Percentiles rank a stretch among this genome's conserved stretches.
Evolutionary conservation across 208 protist genomes (phyloP).

Genomic region (Trypanosoma platydactyli): DNA sequence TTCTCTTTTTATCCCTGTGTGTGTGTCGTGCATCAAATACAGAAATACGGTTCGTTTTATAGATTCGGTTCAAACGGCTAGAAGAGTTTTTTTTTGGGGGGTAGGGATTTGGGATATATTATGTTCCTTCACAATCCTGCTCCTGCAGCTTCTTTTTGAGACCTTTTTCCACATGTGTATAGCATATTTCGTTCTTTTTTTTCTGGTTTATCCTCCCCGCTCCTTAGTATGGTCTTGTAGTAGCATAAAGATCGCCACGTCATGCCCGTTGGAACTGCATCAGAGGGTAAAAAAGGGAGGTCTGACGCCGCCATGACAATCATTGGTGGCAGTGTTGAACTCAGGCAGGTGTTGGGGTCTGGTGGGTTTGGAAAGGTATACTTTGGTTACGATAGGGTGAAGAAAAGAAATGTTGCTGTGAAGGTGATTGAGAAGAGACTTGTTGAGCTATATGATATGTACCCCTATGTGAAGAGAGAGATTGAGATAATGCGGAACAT

Average conservation of each 20-base stretch:
- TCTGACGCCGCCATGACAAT: conserved; percentile 27
- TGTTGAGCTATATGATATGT: conserved; percentile 62
- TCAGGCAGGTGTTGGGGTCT: conserved; percentile 81
- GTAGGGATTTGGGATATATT: not conserved
- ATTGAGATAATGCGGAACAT: conserved; percentile 98
- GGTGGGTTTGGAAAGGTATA: conserved; percentile 91
- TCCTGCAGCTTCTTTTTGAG: not conserved
- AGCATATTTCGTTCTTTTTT: conserved; percentile 13
- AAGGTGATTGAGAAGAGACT: conserved; percentile 91
- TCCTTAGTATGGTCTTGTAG: not conserved
- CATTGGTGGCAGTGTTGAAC: conserved; percentile 70
- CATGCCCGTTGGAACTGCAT: not conserved
- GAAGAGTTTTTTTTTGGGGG: not conserved
- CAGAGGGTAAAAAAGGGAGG: conserved; percentile 9
- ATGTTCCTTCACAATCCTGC: not conserved
- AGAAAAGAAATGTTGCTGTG: conserved; percentile 82
- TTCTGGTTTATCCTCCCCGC: conserved; percentile 5
- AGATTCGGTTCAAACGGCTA: not conserved
- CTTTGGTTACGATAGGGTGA: conserved; percentile 74
- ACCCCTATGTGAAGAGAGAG: conserved; percentile 89
- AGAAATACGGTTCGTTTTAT: not conserved
- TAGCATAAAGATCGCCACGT: conserved; percentile 12
- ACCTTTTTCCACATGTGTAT: not conserved
- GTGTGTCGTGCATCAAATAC: not conserved
- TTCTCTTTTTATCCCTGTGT: not conserved